Base-by-base conservation (phyloP, 306 rosid genomes). In the Glycine soja region DNA sequence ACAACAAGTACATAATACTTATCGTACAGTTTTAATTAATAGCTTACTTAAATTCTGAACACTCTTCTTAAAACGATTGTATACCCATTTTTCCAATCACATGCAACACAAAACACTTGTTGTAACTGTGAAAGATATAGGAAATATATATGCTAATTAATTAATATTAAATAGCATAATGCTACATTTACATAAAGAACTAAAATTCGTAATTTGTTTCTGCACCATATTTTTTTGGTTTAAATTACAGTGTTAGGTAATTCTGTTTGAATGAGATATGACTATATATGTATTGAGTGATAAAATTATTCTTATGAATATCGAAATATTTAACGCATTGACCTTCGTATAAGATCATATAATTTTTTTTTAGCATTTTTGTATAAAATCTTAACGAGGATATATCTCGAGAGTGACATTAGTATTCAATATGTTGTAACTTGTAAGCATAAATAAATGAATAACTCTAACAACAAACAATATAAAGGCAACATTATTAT, bases 391-490 rank as follows among this genome's bases (percentile, higher is more conserved):
- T 14, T 64, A 7, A 40, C 30, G 51, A 7, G 50, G 5, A 13
- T 34, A 30, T 24, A 24, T 24, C 30, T 62, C 2, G 4, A 30
- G 42, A 24, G 15, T 69, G 40, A 18, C 42, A 24, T 2, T 7
- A 38, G 9, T 50, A 7, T 36, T 18, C 43, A 74, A 38, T 36
- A 67, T 30, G 70, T 50, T 54, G 42, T 42, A 30, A 43, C 4
- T 30, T 10, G 59, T 66, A 53, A 48, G 75, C 52, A 32, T 5
- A 62, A 72, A 47, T 71, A 77, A 72, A 46, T 24, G 77, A 85
- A 80, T n/a, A 45, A 34, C n/a, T 68, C 56, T 52, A 38, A 15
- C 15, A 75, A 75, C 51, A 15, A 75, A 68, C 70, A 61, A 32
- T 42, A 75, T 24, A 24, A 46, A 59, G 62, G 48, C 42, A 24